These are phyloP conservation scores for Pseudocercospora fuligena DNA, from an alignment of 2,329 filamentous ascomycete genomes.

Conservation along the genomic window DNA sequence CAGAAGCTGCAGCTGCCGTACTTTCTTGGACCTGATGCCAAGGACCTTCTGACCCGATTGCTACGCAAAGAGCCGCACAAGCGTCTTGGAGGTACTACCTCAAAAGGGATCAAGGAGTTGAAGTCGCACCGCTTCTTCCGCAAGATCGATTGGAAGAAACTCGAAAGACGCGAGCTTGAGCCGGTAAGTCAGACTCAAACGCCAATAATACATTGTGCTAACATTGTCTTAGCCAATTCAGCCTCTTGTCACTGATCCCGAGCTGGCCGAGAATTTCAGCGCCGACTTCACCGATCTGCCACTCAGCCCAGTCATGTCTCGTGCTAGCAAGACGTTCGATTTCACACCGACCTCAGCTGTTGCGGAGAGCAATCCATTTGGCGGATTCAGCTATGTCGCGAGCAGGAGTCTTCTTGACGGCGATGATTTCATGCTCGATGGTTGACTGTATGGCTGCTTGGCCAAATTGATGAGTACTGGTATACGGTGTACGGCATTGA, in stretches of 20 bases:
- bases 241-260: slow-evolving; percentile 92
- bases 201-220: slow-evolving; percentile 6
- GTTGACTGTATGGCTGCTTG: slow-evolving; percentile 35
- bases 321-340: slow-evolving; percentile 32
- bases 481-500: neutral
- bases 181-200: slow-evolving; percentile 49
- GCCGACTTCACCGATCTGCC: slow-evolving; percentile 87
- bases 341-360: slow-evolving; percentile 16
- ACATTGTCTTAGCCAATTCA: slow-evolving; percentile 67
- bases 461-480: neutral
- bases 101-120: slow-evolving; percentile 81
- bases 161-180: slow-evolving; percentile 79
- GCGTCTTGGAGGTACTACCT: slow-evolving; percentile 84
- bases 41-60: slow-evolving; percentile 88
- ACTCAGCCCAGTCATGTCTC: slow-evolving; percentile 70
- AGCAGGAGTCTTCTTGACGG: slow-evolving; percentile 55
- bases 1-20: slow-evolving; percentile 89
- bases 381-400: slow-evolving; percentile 60
- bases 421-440: slow-evolving; percentile 41
- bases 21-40: slow-evolving; percentile 87
- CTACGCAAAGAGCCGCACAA: slow-evolving; percentile 91
- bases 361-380: slow-evolving; percentile 54
- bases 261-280: slow-evolving; percentile 94
- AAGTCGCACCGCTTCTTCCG: slow-evolving; percentile 96
- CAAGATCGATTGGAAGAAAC: slow-evolving; percentile 90